Conservation (phyloP, 140 eudicot species). For the Anethum foeniculum region DNA sequence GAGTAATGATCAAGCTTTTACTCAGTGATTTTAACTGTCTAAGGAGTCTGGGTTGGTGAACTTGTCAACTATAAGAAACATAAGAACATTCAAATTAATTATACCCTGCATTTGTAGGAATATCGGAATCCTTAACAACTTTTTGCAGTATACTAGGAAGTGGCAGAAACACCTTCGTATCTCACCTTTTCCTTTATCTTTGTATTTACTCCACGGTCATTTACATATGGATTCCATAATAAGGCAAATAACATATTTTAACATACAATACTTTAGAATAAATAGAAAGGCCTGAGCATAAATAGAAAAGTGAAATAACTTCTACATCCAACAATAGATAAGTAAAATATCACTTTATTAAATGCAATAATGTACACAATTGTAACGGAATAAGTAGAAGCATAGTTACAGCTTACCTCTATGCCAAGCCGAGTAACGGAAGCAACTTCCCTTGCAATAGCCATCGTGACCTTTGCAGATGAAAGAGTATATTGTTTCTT, state of each 20-base stretch:
- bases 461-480: conserved; percentile 63
- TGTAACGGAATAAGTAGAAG: not conserved
- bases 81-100: not conserved
- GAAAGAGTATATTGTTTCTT: not conserved
- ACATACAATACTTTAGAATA: not conserved
- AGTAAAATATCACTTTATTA: not conserved
- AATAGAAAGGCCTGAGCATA: not conserved
- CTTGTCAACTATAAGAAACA: not conserved
- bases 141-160: not conserved
- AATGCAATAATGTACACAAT: not conserved
- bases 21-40: not conserved
- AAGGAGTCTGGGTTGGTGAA: not conserved
- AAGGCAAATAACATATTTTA: not conserved
- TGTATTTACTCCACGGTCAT: not conserved
- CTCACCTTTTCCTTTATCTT: not conserved
- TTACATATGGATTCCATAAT: not conserved
- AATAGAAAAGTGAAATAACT: not conserved
- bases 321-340: not conserved
- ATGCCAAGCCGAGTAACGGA: conserved; percentile 88
- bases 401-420: conserved; percentile 43
- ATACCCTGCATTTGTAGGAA: not conserved
- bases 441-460: conserved; percentile 97
- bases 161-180: not conserved
- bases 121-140: not conserved
- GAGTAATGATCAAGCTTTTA: not conserved